Evolutionary conservation across 768 basidiomycete species (phyloP).

Genomic region (Rhodotorula diobovata): DNA sequence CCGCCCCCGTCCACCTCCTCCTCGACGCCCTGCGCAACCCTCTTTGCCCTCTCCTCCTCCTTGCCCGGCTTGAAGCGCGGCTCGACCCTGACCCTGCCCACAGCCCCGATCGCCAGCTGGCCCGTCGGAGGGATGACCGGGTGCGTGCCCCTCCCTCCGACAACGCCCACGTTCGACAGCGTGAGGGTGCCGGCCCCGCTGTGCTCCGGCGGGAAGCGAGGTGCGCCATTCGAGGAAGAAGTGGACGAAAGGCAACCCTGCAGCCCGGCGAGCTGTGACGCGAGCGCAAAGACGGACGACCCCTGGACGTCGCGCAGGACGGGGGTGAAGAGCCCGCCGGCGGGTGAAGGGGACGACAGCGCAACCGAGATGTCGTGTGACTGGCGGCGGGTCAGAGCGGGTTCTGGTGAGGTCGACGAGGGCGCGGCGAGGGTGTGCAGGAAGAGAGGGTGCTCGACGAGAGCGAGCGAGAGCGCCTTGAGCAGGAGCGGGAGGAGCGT

Average conservation of each 20-base stretch:
- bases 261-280: conserved; percentile 62
- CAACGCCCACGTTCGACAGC: conserved; percentile 74
- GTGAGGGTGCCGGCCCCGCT: conserved; percentile 60
- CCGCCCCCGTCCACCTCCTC: conserved; percentile 37
- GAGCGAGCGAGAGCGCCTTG: conserved; percentile 72
- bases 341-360: conserved; percentile 63
- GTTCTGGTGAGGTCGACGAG: background rate
- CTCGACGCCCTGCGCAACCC: conserved; percentile 48
- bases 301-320: conserved; percentile 56
- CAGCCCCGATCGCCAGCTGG: conserved; percentile 76
- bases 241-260: conserved; percentile 57
- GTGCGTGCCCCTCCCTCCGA: conserved; percentile 64
- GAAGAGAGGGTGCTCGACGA: conserved; percentile 81
- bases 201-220: conserved; percentile 23
- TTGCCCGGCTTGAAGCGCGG: conserved; percentile 16
- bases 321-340: conserved; percentile 69
- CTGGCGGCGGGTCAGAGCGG: conserved; percentile 41
- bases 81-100: conserved; percentile 61
- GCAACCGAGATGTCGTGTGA: conserved; percentile 71
- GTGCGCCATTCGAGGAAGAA: background rate
- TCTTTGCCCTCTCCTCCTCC: conserved; percentile 15
- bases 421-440: conserved; percentile 59
- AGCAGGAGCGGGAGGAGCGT: conserved; percentile 79
- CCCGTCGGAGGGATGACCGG: conserved; percentile 77
- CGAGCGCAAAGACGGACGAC: conserved; percentile 47